Percentiles rank a stretch among this genome's conserved stretches.
phyloP scores from a whole-genome alignment of 805 yeast genomes.

The Starmerella stellata region DNA sequence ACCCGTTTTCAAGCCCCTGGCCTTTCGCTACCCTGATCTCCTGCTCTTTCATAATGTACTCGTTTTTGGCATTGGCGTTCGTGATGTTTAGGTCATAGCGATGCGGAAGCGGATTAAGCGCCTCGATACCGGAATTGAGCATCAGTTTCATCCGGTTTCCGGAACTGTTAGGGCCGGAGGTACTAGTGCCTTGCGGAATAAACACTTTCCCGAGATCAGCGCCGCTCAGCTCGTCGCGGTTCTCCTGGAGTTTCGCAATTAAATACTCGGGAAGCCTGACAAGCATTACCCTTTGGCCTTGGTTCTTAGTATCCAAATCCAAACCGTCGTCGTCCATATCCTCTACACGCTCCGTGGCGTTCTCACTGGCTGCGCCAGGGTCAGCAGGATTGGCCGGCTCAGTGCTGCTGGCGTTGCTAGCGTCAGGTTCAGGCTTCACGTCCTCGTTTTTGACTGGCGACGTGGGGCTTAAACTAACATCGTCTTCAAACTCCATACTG shows the following conservation, averaged over 20 bases:
- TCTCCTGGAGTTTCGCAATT: constrained; percentile 59
- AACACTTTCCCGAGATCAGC: constrained; percentile 61
- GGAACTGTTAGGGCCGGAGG: constrained; percentile 10
- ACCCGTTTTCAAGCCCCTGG: constrained; percentile 6
- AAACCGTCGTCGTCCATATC: constrained; percentile 44
- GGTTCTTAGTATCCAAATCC: constrained; percentile 50
- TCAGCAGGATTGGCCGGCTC: too few species aligned
- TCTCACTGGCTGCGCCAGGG: too few species aligned
- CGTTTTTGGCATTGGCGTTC: constrained; percentile 65
- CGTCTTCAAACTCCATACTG: constrained; percentile 23
- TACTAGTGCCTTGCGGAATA: constrained; percentile 29
- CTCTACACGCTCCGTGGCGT: constrained; percentile 17
- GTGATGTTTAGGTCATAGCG: constrained; percentile 66
- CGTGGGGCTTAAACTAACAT: constrained; percentile 24
- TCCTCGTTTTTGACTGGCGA: constrained; percentile 14
- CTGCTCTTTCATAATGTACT: constrained; percentile 74
- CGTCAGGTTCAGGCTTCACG: not conserved
- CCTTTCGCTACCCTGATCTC: constrained; percentile 29
- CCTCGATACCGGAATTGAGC: constrained; percentile 24
- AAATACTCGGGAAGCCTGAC: constrained; percentile 78
- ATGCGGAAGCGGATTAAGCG: constrained; percentile 47
- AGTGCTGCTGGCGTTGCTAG: constrained; percentile 5
- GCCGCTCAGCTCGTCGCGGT: constrained; percentile 41
- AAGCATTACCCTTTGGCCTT: constrained; percentile 70
- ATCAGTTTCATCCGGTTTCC: constrained; percentile 22